Conservation (phyloP, 2,329 filamentous ascomycete genomes). For the Furcasterigmium furcatum region DNA sequence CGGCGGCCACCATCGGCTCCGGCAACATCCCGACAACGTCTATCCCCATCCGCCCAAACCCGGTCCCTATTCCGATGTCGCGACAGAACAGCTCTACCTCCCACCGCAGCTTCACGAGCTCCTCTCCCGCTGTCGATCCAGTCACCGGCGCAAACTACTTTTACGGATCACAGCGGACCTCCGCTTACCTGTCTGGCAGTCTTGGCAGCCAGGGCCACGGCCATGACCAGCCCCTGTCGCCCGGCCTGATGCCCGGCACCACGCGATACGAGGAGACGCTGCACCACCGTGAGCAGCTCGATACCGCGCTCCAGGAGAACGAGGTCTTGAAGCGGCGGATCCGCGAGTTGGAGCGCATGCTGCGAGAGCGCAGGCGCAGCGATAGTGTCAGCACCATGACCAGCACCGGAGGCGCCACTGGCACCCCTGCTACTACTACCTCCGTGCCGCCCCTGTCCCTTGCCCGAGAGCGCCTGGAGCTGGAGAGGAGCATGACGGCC, state of each 20-base stretch:
- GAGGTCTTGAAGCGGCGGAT: conserved; percentile 58
- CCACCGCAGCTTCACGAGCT: conserved; percentile 43
- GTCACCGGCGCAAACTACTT: conserved; percentile 44
- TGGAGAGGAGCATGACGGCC: conserved; percentile 37
- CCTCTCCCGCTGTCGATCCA: conserved; percentile 40
- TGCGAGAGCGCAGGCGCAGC: conserved; percentile 45
- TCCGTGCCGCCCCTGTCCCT: conserved; percentile 23
- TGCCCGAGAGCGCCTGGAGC: conserved; percentile 37
- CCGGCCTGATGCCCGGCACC: conserved; percentile 53
- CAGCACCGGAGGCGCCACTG: conserved; percentile 38
- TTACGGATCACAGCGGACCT: conserved; percentile 34
- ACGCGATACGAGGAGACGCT: conserved; percentile 61
- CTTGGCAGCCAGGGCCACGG: conserved; percentile 31
- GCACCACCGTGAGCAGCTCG: conserved; percentile 57
- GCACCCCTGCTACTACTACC: background rate
- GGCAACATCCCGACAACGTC: conserved; percentile 32
- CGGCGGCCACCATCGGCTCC: conserved; percentile 38
- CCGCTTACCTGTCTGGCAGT: conserved; percentile 18
- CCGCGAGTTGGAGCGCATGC: conserved; percentile 56
- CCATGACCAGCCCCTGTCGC: conserved; percentile 39
- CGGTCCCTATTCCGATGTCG: conserved; percentile 41
- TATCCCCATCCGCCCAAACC: conserved; percentile 42
- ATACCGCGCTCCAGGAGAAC: conserved; percentile 61
- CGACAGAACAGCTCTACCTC: conserved; percentile 55
- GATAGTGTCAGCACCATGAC: conserved; percentile 52